Conservation (phyloP, 2,329 filamentous ascomycete genomes). For the Ophiosphaerella narmari region DNA sequence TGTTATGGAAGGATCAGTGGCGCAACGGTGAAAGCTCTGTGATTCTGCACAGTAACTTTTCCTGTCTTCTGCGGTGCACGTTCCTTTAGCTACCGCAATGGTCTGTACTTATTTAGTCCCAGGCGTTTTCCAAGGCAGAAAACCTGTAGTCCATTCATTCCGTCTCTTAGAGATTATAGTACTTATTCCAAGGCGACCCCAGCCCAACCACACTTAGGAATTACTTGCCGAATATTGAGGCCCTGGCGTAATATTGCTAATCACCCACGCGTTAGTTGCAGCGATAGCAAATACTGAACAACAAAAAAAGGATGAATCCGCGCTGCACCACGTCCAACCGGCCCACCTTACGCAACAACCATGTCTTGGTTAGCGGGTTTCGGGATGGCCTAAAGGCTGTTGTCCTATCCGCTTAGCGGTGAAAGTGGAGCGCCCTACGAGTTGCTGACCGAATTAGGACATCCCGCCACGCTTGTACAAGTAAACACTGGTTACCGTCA, state of each 20-base stretch:
- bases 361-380: not conserved
- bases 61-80: conserved; percentile 20
- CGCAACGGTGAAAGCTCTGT: conserved; percentile 17
- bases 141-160: conserved; percentile 1
- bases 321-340: not conserved
- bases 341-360: not conserved
- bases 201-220: conserved; percentile 1
- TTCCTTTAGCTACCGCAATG: conserved; percentile 6
- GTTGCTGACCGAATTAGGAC: conserved; percentile 1
- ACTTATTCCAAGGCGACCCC: conserved; percentile 1
- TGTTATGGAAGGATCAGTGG: conserved; percentile 7
- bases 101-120: conserved; percentile 8
- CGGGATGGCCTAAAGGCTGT: not conserved
- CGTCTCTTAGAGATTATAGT: not conserved
- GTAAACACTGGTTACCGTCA: conserved; percentile 14
- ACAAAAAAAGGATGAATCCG: not conserved
- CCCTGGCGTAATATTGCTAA: conserved; percentile 10
- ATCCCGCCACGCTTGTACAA: not conserved
- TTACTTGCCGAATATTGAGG: conserved; percentile 8
- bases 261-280: not conserved
- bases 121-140: conserved; percentile 16
- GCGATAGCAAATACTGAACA: not conserved
- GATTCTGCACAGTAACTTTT: conserved; percentile 11
- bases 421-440: conserved; percentile 2
- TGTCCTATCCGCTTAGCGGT: conserved; percentile 3